Base-by-base conservation (phyloP, 106 monocot genomes). In the Phalaenopsis aphrodite region DNA sequence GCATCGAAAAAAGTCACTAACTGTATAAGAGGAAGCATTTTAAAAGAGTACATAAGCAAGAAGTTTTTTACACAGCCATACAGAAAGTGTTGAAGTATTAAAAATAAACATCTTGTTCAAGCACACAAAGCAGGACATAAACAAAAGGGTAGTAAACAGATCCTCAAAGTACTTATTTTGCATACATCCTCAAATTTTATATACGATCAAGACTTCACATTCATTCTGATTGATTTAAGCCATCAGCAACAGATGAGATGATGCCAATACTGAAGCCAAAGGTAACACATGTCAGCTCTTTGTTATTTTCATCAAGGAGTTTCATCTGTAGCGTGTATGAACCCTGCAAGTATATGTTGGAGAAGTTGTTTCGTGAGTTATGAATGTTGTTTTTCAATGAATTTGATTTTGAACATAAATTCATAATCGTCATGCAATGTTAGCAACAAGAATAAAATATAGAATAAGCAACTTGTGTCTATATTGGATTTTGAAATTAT, bases 241-340 rank as follows among this genome's bases (percentile, higher is more conserved):
- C 79, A 43, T 82, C 80, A 42, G 86, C 88, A 18, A 81, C 55
- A 18, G 79, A 48, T 38, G 82, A 76, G 6, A 66, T 17, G 7
- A 88, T 68, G 10, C 88, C 86, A 41, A 91, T 88, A 30, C 85
- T 83, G 69, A 91, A 91, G 49, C 42, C 82, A 47, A 91, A 85
- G 18, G 72, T 72, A 73, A 91, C 81, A 86, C 91, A 88, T 64
- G 84, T 86, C 80, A 91, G 78, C 69, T 81, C 52, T 45, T 86
- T 69, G 7, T 81, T 79, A 41, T 85, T 74, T 76, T 83, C 88
- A 46, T 84, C 91, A 12, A 42, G 18, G 56, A 91, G 75, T 77
- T 77, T 88, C 91, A 91, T 91, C 11, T 78, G 80, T 41, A 91
- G 84, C 5, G 86, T 88, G 82, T 91, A 91, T 10, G 86, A 88